A percentile compares a stretch with the other conserved stretches of the same genome.
Conservation (phyloP, 768 basidiomycete genomes). For the Coprinopsis sp. region DNA sequence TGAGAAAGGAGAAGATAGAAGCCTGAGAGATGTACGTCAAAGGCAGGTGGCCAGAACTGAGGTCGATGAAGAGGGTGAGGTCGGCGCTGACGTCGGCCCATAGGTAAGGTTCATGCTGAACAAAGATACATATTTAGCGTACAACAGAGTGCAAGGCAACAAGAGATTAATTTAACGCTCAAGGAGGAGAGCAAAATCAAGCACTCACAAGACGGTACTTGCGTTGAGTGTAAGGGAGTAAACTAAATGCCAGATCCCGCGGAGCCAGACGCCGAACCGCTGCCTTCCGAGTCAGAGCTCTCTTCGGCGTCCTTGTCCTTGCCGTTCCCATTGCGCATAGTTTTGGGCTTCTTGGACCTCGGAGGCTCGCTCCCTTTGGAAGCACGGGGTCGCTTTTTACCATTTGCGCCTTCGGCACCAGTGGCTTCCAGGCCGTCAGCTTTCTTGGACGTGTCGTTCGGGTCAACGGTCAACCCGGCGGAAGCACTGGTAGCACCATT, state of each 20-base stretch:
- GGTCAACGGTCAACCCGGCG: constrained; percentile 24
- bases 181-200: neutral
- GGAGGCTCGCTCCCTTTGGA: constrained; percentile 9
- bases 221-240: too few relatives aligned
- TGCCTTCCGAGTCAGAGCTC: constrained; percentile 4
- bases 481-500: constrained; percentile 12
- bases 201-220: neutral
- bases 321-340: constrained; percentile 3
- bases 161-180: neutral
- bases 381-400: constrained; percentile 10
- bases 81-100: too few relatives aligned
- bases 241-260: neutral
- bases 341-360: constrained; percentile 14
- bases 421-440: constrained; percentile 14
- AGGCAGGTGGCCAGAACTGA: neutral
- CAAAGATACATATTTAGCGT: too few relatives aligned
- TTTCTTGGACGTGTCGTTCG: constrained; percentile 26
- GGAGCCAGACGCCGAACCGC: constrained; percentile 3
- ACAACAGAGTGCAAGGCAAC: too few relatives aligned
- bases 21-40: neutral
- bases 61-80: neutral
- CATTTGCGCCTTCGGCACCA: constrained; percentile 15
- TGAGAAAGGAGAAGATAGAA: neutral
- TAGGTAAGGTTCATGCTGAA: too few relatives aligned
- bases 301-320: constrained; percentile 12